phyloP scores from a whole-genome alignment of 2,329 filamentous ascomycete genomes.

The Hymenoscyphus occultus region DNA sequence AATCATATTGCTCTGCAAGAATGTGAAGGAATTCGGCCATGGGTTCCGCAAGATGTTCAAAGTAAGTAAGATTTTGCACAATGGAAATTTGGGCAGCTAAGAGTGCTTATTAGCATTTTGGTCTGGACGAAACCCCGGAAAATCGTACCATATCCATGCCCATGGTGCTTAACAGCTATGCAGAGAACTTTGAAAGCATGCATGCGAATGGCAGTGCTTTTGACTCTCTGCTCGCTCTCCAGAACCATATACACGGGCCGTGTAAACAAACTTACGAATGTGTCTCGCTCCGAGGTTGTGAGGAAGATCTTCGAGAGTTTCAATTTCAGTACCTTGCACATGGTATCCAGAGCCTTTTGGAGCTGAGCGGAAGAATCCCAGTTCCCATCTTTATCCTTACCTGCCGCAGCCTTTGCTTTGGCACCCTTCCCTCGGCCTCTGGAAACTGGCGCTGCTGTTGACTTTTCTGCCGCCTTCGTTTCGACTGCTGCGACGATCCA shows the following conservation, averaged over 20 bases:
- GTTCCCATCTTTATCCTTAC: slow-evolving; percentile 60
- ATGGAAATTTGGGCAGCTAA: slow-evolving; percentile 93
- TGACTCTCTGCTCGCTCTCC: slow-evolving; percentile 90
- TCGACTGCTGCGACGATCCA: slow-evolving; percentile 96
- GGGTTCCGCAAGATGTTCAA: slow-evolving; percentile 96
- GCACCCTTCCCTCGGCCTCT: slow-evolving; percentile 73
- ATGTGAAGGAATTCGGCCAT: slow-evolving; percentile 99
- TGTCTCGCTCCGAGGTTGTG: slow-evolving; percentile 94
- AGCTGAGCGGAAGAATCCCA: slow-evolving; percentile 92
- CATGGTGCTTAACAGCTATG: slow-evolving; percentile 95
- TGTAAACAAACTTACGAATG: slow-evolving; percentile 88
- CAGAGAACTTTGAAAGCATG: slow-evolving; percentile 96
- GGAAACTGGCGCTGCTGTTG: slow-evolving; percentile 65
- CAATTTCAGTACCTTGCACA: slow-evolving; percentile 93
- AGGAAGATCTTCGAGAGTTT: slow-evolving; percentile 84
- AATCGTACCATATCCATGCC: slow-evolving; percentile 84
- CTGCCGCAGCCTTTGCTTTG: slow-evolving; percentile 65
- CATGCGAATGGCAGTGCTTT: slow-evolving; percentile 86
- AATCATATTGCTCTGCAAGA: slow-evolving; percentile 94
- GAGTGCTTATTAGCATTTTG: slow-evolving; percentile 33
- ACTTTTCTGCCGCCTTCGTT: slow-evolving; percentile 87
- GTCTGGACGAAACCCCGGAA: background rate
- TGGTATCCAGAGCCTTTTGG: slow-evolving; percentile 82
- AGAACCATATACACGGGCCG: slow-evolving; percentile 90
- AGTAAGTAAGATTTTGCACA: slow-evolving; percentile 96